phyloP scores from a whole-genome alignment of 805 yeast genomes.

The Metschnikowia gelsemii region DNA sequence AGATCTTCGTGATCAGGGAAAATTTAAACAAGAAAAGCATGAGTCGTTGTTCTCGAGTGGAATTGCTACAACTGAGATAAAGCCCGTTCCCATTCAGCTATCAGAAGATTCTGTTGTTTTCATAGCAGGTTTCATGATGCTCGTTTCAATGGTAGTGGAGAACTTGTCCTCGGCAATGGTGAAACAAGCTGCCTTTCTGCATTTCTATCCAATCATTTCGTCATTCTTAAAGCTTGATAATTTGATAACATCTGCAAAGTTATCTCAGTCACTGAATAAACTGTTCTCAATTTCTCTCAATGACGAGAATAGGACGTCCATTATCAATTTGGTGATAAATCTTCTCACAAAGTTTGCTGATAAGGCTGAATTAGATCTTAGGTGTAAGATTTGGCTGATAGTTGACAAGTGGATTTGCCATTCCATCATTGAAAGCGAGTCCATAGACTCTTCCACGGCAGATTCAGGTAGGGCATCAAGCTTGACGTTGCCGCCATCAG shows the following conservation, averaged over 20 bases:
- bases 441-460: conserved; percentile 16
- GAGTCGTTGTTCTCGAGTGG: conserved; percentile 26
- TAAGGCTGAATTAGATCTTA: conserved; percentile 28
- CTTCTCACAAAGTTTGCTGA: conserved; percentile 55
- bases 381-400: conserved; percentile 61
- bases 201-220: conserved; percentile 34
- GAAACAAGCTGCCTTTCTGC: conserved; percentile 25
- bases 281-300: conserved; percentile 27
- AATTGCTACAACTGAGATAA: conserved; percentile 13
- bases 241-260: conserved; percentile 24
- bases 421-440: conserved; percentile 19
- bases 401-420: conserved; percentile 70
- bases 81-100: conserved; percentile 46
- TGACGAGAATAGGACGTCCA: conserved; percentile 36
- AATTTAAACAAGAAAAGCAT: conserved; percentile 34
- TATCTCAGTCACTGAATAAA: conserved; percentile 12
- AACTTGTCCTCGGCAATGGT: conserved; percentile 30
- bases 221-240: conserved; percentile 43
- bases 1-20: conserved; percentile 28
- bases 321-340: conserved; percentile 43
- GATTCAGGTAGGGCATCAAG: conserved; percentile 23
- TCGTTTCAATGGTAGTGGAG: conserved; percentile 45
- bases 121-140: conserved; percentile 68
- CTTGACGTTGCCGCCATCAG: conserved; percentile 7
- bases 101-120: conserved; percentile 80